Conservation (phyloP, 129 eudicot genomes). For the Sambucus nigra region DNA sequence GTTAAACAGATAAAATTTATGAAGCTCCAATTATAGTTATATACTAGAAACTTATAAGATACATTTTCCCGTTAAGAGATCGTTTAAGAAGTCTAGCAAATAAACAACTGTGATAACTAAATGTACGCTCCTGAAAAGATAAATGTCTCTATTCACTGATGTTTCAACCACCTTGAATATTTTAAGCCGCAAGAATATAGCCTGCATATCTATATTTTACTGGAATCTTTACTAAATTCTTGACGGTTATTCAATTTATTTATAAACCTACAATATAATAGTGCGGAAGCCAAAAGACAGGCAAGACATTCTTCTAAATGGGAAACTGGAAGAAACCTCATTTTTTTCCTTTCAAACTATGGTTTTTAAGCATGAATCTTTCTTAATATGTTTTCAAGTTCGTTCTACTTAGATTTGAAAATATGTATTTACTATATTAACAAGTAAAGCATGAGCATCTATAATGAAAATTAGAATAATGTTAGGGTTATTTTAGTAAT, state of each 20-base stretch:
- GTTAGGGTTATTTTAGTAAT: no score
- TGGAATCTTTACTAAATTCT: not conserved
- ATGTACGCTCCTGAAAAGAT: not conserved
- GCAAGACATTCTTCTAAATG: no score
- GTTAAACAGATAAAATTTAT: conserved; percentile 1
- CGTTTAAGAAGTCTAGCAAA: not conserved
- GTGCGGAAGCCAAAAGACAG: no score
- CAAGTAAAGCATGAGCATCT: no score
- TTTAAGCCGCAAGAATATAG: not conserved
- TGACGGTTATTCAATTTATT: no score
- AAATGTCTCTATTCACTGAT: not conserved
- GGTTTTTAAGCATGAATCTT: no score
- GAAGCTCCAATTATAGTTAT: not conserved
- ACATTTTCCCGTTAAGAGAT: not conserved
- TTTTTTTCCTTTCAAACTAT: no score
- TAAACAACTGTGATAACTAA: not conserved
- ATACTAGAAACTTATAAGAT: not conserved
- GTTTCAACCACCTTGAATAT: not conserved
- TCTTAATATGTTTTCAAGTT: no score
- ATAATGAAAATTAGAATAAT: no score
- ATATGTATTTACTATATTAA: no score
- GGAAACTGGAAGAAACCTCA: no score
- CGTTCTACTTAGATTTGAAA: no score
- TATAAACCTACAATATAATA: not conserved
- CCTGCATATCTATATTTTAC: not conserved